These are phyloP conservation scores for Alternaria novae-zelandiae DNA, from an alignment of 2,329 filamentous ascomycete species.

Conservation along the genomic window DNA sequence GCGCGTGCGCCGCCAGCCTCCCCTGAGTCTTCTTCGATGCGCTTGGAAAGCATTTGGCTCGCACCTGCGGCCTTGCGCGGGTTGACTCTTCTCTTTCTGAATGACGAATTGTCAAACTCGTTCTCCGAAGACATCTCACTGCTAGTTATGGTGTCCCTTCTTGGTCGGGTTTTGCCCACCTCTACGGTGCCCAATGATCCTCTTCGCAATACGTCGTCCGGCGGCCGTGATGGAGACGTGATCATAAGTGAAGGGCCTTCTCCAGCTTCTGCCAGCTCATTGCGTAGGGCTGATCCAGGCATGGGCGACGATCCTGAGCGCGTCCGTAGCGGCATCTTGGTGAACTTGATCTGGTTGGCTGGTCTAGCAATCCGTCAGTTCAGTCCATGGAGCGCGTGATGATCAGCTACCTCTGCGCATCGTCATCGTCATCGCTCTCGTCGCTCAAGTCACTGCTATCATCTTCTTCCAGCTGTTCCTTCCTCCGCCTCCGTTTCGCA, in stretches of 20 bases:
- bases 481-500: constrained; percentile 69
- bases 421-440: constrained; percentile 80
- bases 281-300: constrained; percentile 56
- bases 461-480: constrained; percentile 81
- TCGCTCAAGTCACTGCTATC: constrained; percentile 86
- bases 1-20: constrained; percentile 33
- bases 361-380: constrained; percentile 55
- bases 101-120: constrained; percentile 72
- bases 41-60: constrained; percentile 60
- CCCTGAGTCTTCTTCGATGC: constrained; percentile 58
- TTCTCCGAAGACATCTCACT: constrained; percentile 85
- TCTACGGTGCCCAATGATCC: constrained; percentile 76
- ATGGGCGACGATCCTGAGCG: constrained; percentile 89
- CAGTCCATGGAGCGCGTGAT: not conserved
- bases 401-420: constrained; percentile 50
- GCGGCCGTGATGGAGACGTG: constrained; percentile 61
- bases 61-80: constrained; percentile 63
- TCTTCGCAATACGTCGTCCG: constrained; percentile 51
- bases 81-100: constrained; percentile 68
- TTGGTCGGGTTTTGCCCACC: constrained; percentile 70
- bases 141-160: constrained; percentile 79
- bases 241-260: constrained; percentile 61
- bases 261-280: constrained; percentile 58
- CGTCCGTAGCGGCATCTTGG: constrained; percentile 88
- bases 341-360: constrained; percentile 91